These are phyloP conservation scores for Asterophora lycoperdoides DNA, from an alignment of 768 basidiomycete species.

Conservation along the genomic window DNA sequence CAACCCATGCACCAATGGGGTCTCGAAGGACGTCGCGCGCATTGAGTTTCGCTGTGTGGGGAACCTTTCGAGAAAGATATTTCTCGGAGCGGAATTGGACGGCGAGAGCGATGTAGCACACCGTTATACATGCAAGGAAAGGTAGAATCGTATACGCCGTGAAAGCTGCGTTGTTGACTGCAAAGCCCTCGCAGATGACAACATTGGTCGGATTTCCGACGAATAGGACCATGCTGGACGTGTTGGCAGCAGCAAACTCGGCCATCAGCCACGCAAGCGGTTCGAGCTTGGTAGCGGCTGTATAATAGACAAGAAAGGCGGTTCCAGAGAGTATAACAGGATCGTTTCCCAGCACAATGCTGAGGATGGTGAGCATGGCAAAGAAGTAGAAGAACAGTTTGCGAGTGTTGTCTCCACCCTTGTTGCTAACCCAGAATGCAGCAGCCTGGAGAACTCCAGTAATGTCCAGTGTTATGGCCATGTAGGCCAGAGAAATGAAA, in stretches of 20 bases:
- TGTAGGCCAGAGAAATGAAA: conserved; percentile 90
- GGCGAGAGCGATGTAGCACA: conserved; percentile 55
- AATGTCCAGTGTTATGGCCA: conserved; percentile 87
- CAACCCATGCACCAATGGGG: conserved; percentile 70
- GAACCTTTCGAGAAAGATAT: conserved; percentile 47
- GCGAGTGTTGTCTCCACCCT: conserved; percentile 69
- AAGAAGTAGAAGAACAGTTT: conserved; percentile 81
- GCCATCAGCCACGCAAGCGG: conserved; percentile 69
- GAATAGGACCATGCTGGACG: conserved; percentile 70
- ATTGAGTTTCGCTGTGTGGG: conserved; percentile 33
- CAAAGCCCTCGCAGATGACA: conserved; percentile 85
- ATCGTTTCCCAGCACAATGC: conserved; percentile 85
- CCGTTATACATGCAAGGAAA: conserved; percentile 60
- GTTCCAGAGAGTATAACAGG: conserved; percentile 93
- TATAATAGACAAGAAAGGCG: conserved; percentile 87
- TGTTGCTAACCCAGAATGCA: conserved; percentile 86
- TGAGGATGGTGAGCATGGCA: conserved; percentile 73
- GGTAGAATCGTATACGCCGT: conserved; percentile 84
- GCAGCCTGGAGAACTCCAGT: conserved; percentile 86
- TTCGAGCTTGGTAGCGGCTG: conserved; percentile 54
- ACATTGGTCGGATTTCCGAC: conserved; percentile 95
- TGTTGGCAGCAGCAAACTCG: conserved; percentile 78
- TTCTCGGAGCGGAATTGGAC: conserved; percentile 55
- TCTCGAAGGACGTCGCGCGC: conserved; percentile 68
- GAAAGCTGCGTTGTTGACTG: conserved; percentile 72